These are phyloP conservation scores for Camellia japonica DNA, from an alignment of 148 eudicot species.

Conservation along the genomic window DNA sequence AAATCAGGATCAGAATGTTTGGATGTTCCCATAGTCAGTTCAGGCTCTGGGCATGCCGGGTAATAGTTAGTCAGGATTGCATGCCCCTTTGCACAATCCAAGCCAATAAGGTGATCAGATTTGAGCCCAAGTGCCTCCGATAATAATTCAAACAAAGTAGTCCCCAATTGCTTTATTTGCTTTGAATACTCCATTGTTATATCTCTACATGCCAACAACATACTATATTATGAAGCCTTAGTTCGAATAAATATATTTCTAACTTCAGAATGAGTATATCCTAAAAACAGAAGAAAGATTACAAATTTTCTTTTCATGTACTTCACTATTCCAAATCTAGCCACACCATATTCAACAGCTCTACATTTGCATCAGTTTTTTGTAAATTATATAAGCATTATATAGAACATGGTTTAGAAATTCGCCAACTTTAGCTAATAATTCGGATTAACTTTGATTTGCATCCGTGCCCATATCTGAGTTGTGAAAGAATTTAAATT, in stretches of 20 bases:
- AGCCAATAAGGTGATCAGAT: slow-evolving; percentile 5
- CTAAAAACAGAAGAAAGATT: background rate
- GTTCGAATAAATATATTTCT: background rate
- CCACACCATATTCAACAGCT: background rate
- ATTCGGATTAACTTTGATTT: background rate
- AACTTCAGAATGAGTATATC: background rate
- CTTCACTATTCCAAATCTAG: background rate
- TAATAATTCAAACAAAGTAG: slow-evolving; percentile 18
- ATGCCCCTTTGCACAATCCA: slow-evolving; percentile 26
- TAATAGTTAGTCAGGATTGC: slow-evolving; percentile 36
- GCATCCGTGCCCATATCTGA: background rate
- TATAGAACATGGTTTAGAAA: background rate
- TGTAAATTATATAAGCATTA: background rate
- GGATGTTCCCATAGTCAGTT: slow-evolving; percentile 36
- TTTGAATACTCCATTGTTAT: slow-evolving; percentile 14
- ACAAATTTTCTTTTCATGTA: background rate
- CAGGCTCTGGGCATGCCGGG: slow-evolving; percentile 57
- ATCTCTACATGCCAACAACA: slow-evolving; percentile 10
- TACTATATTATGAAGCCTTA: background rate
- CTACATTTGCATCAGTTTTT: slow-evolving; percentile 1
- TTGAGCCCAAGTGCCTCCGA: slow-evolving; percentile 27
- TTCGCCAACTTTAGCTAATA: background rate
- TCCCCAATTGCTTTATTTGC: slow-evolving; percentile 13
- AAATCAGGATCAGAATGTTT: slow-evolving; percentile 37
- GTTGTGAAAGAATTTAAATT: background rate